Evolutionary conservation across 495 filamentous ascomycete species (phyloP), one percentile per base, ranked within the genome.

Genomic region (Daldinia vernicosa): DNA sequence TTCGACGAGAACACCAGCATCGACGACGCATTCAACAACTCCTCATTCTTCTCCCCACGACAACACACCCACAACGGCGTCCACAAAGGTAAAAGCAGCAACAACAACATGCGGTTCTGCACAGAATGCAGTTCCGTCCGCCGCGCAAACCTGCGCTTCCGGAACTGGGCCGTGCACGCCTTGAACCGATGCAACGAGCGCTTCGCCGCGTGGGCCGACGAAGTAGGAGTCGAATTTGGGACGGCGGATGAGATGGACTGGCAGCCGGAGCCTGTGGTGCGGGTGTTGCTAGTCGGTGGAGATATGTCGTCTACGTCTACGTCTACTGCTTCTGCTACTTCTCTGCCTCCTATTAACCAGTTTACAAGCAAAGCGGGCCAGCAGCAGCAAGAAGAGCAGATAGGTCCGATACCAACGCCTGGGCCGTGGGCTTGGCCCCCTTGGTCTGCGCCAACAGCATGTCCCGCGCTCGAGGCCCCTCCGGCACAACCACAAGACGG

Each of bases 161-260:
- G 69, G 17, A 60, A 75, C 69, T 76, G 66, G 75, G 64, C 70
- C 3, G 33, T 24, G 12, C 39, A 45, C 11, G 66, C 65, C 4
- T 47, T 77, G 5, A 22, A 1, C 24, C 40, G 5, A 14, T 65
- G 66, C 60, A 39, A 63, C 28, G 32, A 66, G 33, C 64, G 51
- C 37, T 50, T 79, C 27, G 61, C 59, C 35, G 63, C 68, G 53
- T 80, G 78, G 78, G 71, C 76, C 39, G 73, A 77, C 37, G 78
- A 79, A 14, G 74, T 75, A 8, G 76, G 76, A 26, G 70, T 80
- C 7, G 74, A 67, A 39, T 63, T 63, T 56, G 71, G 51, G 1
- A 51, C 69, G 14, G 66, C 30, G 7, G 79, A 80, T 37, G 72
- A 74, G 70, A 80, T 80, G 79, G 79, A 80, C 69, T 80, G 79